Conservation (phyloP, 768 basidiomycete genomes). For the Russula lepida region DNA sequence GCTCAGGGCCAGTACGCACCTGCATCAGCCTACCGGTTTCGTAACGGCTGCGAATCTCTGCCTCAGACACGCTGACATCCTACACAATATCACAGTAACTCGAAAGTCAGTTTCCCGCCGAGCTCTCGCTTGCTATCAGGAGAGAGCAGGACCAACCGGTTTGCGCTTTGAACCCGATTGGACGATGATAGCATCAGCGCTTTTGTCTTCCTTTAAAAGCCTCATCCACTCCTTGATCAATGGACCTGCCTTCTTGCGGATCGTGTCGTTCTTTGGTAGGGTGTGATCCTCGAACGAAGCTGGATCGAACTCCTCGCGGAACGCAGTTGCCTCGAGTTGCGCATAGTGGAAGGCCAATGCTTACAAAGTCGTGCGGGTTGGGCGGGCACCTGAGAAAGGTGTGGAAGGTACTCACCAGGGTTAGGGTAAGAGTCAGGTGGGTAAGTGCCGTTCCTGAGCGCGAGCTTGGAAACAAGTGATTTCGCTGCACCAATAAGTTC, state of each 20-base stretch:
- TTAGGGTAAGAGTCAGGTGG: conserved; percentile 87
- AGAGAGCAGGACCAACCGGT: conserved; percentile 39
- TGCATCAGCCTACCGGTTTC: conserved; percentile 54
- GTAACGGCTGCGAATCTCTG: conserved; percentile 62
- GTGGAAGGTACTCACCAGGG: conserved; percentile 49
- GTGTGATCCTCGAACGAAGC: conserved; percentile 78
- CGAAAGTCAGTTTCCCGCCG: neutral
- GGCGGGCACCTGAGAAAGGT: neutral
- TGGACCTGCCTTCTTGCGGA: conserved; percentile 61
- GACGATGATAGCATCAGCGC: conserved; percentile 44
- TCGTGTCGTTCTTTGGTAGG: conserved; percentile 62
- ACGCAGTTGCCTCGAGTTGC: conserved; percentile 86
- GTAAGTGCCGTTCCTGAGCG: conserved; percentile 71
- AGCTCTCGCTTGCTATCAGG: neutral
- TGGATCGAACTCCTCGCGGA: conserved; percentile 80
- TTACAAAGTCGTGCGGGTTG: conserved; percentile 25
- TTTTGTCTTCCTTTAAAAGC: conserved; percentile 51
- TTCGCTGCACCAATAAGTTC: conserved; percentile 57
- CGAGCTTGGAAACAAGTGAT: conserved; percentile 71
- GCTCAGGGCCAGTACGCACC: conserved; percentile 32
- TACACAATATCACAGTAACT: conserved; percentile 24
- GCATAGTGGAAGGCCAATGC: conserved; percentile 84
- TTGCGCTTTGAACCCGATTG: conserved; percentile 60
- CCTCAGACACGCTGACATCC: conserved; percentile 60
- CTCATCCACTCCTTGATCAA: conserved; percentile 66